Evolutionary conservation across 306 rosid genomes (phyloP), one percentile per base, ranked within the genome.

Genomic region (Arachis stenosperma): DNA sequence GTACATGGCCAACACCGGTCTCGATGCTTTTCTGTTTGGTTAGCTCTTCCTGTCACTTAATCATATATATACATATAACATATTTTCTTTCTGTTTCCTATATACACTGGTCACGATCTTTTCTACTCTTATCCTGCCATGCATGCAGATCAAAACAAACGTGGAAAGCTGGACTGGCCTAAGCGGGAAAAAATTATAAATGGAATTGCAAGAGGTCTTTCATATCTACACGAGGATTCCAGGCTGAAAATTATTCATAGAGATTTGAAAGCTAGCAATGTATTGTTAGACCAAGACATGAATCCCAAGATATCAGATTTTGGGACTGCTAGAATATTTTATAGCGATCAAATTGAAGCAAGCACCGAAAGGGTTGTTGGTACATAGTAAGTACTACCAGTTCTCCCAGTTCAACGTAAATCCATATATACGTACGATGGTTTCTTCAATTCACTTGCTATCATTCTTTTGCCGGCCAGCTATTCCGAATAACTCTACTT

Each of bases 221-320:
- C 82, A 8, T 82, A 84, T 65, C 65, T 87, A 69, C 85, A 84
- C 14, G 80, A 82, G 50, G 86, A 87, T 52, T 87, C 85, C 2
- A 53, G 84, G 14, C 43, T 86, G 52, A 77, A 74, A 64, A 70
- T 84, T 58, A 75, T 82, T 3, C 86, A 77, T 22, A 77, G 88
- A 58, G 83, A 84, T 46, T 11, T 82, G 5, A 87, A 87, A 63
- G 76, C 74, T 0, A 79, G 86, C 58, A 87, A 81, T 60, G 69
- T 84, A 2, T 74, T 87, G 9, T 69, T 87, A 3, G 87, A 84
- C 42, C 51, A 42, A 27, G 72, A 39, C 14, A 59, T 87, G 82
- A 82, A 82, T 9, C 79, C 87, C 0, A 87, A 84, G 27, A 87
- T 84, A 48, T 65, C 87, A 22, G 85, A 84, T 65, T 84, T 87